phyloP scores from a whole-genome alignment of 768 basidiomycete genomes.

The Pleurotus giganteus region DNA sequence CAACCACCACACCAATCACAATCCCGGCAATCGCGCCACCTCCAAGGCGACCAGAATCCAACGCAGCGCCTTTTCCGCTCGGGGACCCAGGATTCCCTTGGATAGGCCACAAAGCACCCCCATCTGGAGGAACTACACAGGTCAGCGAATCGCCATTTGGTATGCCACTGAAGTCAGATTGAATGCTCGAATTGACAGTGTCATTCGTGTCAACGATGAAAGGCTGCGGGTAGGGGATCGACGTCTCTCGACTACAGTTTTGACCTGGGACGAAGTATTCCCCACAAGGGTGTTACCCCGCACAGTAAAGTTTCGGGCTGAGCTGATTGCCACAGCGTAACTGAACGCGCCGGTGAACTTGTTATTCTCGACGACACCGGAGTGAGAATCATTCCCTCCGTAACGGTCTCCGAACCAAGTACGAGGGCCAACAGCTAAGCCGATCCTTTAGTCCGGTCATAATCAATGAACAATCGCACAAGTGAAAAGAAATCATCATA shows the following conservation, averaged over 20 bases:
- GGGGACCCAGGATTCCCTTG: constrained; percentile 43
- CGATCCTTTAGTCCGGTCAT: constrained; percentile 49
- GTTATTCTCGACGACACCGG: constrained; percentile 56
- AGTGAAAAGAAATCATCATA: constrained; percentile 27
- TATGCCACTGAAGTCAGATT: constrained; percentile 51
- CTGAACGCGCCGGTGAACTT: constrained; percentile 65
- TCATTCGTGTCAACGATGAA: constrained; percentile 55
- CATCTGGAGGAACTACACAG: constrained; percentile 65
- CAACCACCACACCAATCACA: constrained; percentile 48
- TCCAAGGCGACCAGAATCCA: constrained; percentile 20
- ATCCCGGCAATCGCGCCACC: constrained; percentile 44
- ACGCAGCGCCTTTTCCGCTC: background rate
- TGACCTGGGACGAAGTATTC: constrained; percentile 74
- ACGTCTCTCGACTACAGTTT: constrained; percentile 53
- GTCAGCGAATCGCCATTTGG: constrained; percentile 56
- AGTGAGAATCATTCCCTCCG: constrained; percentile 48
- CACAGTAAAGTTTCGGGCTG: constrained; percentile 66
- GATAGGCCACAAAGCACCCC: constrained; percentile 74
- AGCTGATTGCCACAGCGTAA: constrained; percentile 67
- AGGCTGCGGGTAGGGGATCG: constrained; percentile 51
- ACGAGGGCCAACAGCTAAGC: constrained; percentile 76
- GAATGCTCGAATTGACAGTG: constrained; percentile 39
- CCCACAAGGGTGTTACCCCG: constrained; percentile 57
- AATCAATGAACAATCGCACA: background rate
- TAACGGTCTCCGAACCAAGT: constrained; percentile 69